A percentile compares a stretch with the other conserved stretches of the same genome.
Conservation (phyloP, 2,329 filamentous ascomycete species). For the Nannizzia gypsea region DNA sequence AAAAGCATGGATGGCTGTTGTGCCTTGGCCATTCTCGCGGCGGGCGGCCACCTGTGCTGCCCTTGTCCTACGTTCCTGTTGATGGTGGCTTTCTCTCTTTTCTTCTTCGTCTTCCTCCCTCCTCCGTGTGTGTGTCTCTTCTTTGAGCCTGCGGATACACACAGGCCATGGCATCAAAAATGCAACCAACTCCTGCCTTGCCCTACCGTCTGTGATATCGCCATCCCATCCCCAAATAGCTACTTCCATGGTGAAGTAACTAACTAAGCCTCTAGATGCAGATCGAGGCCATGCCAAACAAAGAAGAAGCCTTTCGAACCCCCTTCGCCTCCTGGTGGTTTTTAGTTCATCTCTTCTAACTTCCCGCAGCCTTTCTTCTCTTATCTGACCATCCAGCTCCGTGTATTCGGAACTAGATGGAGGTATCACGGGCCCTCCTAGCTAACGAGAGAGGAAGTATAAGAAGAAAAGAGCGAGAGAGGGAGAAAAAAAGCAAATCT, state of each 20-base stretch:
- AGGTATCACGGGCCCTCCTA: constrained; percentile 1
- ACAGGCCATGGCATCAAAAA: neutral
- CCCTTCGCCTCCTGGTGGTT: neutral
- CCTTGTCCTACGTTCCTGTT: neutral
- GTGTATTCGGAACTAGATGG: neutral
- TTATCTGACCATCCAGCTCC: neutral
- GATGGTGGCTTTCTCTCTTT: neutral
- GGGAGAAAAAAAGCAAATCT: neutral
- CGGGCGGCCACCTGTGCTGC: neutral
- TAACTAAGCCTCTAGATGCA: neutral
- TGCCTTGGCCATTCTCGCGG: neutral
- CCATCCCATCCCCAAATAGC: neutral
- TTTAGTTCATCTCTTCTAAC: neutral
- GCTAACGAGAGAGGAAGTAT: neutral
- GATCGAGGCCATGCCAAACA: neutral
- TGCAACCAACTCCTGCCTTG: neutral
- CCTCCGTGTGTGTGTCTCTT: neutral
- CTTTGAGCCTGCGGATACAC: constrained; percentile 1
- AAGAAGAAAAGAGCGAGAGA: neutral
- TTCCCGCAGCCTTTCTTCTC: neutral
- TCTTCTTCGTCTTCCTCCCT: neutral
- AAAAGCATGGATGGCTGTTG: neutral
- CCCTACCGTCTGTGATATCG: neutral
- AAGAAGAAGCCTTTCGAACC: neutral
- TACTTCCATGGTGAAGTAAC: neutral